Evolutionary conservation across 805 yeast genomes (phyloP).

Genomic region (Tetrapisispora phaffii): DNA sequence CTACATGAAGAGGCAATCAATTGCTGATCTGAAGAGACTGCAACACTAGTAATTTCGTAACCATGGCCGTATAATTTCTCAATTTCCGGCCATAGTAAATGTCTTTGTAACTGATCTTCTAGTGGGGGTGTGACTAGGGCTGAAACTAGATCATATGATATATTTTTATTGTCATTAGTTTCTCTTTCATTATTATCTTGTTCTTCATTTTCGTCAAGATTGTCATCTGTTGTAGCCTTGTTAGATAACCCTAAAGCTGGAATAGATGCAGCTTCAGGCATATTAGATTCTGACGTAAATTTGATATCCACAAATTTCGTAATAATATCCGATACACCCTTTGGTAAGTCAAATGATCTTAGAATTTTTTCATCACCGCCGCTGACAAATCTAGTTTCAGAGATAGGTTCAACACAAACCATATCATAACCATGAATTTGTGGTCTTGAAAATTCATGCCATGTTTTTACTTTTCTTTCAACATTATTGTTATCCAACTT

Average conservation of each 20-base stretch:
- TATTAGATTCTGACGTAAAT: constrained; percentile 22
- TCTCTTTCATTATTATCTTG: constrained; percentile 19
- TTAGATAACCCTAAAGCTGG: constrained; percentile 93
- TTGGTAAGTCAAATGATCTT: constrained; percentile 82
- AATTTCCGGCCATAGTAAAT: constrained; percentile 87
- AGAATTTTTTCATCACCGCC: constrained; percentile 94
- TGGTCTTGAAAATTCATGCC: constrained; percentile 94
- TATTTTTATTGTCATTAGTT: constrained; percentile 29
- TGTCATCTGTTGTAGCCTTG: constrained; percentile 57
- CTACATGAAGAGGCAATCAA: constrained; percentile 84
- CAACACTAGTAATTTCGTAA: constrained; percentile 78
- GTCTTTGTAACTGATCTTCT: constrained; percentile 86
- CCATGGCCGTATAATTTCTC: constrained; percentile 97
- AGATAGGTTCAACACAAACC: constrained; percentile 63
- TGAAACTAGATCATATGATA: constrained; percentile 39
- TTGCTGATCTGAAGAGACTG: constrained; percentile 50
- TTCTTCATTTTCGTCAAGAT: constrained; percentile 35
- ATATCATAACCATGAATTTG: constrained; percentile 98
- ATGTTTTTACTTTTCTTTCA: constrained; percentile 31
- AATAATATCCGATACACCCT: constrained; percentile 58
- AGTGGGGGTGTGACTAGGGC: constrained; percentile 55
- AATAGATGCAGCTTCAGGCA: constrained; percentile 79
- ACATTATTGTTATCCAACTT: constrained; percentile 24
- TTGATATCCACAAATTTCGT: constrained; percentile 41
- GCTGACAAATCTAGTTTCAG: constrained; percentile 60